Conservation (phyloP, 1,139 yeast genomes). For the Lipomyces yarrowii region DNA sequence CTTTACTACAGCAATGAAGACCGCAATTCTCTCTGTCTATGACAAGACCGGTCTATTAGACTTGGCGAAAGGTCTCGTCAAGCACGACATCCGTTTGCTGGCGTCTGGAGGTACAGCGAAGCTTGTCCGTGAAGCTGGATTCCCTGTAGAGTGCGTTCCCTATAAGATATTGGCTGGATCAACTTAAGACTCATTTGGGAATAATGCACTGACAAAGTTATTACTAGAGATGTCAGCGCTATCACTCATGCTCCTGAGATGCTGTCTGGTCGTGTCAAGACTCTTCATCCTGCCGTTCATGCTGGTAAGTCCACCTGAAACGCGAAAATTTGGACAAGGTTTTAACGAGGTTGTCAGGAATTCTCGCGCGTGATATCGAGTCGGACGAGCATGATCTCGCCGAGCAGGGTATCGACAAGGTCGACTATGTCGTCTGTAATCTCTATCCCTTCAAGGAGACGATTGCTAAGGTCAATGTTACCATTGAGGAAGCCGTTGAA, state of each 20-base stretch:
- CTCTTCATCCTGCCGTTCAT: conserved; percentile 97
- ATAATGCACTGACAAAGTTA: neutral
- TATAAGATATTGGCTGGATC: neutral
- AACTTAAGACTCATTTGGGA: neutral
- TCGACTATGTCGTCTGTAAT: conserved; percentile 95
- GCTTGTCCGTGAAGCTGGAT: conserved; percentile 94
- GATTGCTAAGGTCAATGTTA: conserved; percentile 90
- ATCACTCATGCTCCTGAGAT: conserved; percentile 98
- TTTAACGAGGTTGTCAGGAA: conserved; percentile 42
- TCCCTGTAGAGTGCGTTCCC: conserved; percentile 69
- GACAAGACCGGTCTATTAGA: conserved; percentile 96
- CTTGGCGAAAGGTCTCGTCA: conserved; percentile 89
- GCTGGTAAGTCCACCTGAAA: conserved; percentile 59
- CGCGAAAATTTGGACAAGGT: neutral
- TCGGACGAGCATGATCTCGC: conserved; percentile 85
- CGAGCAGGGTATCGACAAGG: conserved; percentile 89
- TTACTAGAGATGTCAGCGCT: conserved; percentile 68
- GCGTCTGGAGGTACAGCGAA: conserved; percentile 98
- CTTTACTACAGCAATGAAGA: conserved; percentile 53
- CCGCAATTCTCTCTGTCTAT: conserved; percentile 95
- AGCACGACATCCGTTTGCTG: conserved; percentile 83
- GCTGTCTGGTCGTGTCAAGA: conserved; percentile 98
- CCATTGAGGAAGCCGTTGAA: conserved; percentile 96
- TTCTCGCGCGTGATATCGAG: conserved; percentile 88
- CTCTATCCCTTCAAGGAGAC: conserved; percentile 98